Base-by-base conservation (phyloP, 2,329 filamentous ascomycete genomes). In the Ascochyta pisi region DNA sequence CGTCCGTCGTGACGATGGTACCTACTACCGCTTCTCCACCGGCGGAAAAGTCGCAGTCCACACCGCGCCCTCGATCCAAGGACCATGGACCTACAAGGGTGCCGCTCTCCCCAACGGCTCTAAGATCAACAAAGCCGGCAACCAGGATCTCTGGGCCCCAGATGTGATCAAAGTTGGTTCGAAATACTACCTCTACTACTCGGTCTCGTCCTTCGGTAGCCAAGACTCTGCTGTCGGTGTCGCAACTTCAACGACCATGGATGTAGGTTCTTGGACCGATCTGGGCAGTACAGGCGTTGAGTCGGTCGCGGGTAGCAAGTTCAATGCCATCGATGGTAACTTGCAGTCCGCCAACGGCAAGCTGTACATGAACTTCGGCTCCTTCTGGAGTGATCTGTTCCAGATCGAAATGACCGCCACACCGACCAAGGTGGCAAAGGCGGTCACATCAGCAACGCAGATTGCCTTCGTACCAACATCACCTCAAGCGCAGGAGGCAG, bases 331-430 rank as follows among this genome's bases (percentile, higher is more conserved):
- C 64, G 88, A 80, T 46, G 66, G 68, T 12, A 73, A 76, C 44
- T 57, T 78, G 29, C 73, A 83, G 57, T 53, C 55, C 13, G 71
- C 65, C 9, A 69, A 67, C 4, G 64, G 80, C 42, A 75, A 76
- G 8, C 81, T 80, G 52, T 78, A 80, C 38, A 73, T 85, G 66
- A 85, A 79, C 60, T 90, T 89, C 59, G 88, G 87, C 19, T 87
- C 84, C 13, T 90, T 89, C 79, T 91, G 86, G 86, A 71, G 76
- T 6, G 82, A 86, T 66, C 80, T 89, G 57, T 88, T 84, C 74
- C 85, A 87, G 67, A 84, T 84, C 0, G 67, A 77, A 27, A 79
- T 89, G 67, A 27, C 56, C 23, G 60, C 58, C 33, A 65, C 62
- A 1, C 73, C 73, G 5, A 70, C 65, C 1, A 68, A 62, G 29